Conservation (phyloP, 805 yeast species). For the Komagataella pseudopastoris region DNA sequence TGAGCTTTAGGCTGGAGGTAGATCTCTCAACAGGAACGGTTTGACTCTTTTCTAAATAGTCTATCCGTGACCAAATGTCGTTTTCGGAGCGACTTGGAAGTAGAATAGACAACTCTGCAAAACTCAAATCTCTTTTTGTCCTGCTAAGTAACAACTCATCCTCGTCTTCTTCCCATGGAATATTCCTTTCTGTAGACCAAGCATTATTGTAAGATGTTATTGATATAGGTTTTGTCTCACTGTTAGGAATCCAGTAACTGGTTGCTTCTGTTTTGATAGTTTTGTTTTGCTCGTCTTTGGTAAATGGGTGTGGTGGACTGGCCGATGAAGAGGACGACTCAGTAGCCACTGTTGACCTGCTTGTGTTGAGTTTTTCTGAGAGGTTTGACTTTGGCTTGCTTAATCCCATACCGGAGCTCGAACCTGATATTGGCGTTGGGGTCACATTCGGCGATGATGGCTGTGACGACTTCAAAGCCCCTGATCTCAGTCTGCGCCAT, state of each 20-base stretch:
- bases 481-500: conserved; percentile 59
- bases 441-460: conserved; percentile 3
- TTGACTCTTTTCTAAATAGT: conserved; percentile 19
- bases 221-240: neutral
- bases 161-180: conserved; percentile 52
- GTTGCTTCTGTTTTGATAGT: neutral
- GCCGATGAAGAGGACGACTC: neutral
- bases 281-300: neutral
- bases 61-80: conserved; percentile 59
- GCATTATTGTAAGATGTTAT: neutral
- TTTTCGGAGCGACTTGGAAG: conserved; percentile 60
- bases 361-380: neutral
- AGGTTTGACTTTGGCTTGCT: neutral
- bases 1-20: neutral
- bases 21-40: neutral
- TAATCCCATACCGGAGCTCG: neutral
- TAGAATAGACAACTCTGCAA: conserved; percentile 61
- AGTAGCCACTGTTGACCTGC: neutral
- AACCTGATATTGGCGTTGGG: neutral
- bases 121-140: conserved; percentile 42
- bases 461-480: conserved; percentile 19
- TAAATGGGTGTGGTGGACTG: neutral
- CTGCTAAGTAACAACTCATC: conserved; percentile 51
- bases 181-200: conserved; percentile 2
- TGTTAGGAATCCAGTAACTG: neutral